Evolutionary conservation across 2,329 filamentous ascomycete species (phyloP), one percentile per base, ranked within the genome.

Genomic region (Metarhizium album): DNA sequence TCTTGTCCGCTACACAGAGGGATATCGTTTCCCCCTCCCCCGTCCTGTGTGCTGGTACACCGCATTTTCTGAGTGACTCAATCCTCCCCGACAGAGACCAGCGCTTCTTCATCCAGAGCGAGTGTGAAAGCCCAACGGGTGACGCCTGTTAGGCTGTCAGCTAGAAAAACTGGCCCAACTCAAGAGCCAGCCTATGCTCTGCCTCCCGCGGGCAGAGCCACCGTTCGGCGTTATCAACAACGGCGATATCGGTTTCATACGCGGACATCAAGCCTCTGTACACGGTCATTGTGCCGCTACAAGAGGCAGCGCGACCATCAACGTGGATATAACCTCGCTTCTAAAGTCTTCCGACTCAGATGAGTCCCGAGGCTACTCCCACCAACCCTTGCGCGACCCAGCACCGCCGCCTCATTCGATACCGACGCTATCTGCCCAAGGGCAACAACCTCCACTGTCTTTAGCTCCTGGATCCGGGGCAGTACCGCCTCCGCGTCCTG

Each of bases 311-410:
- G 51, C 57, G 64, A 76, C 76, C 79, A 80, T 75, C 82, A 90
- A 77, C 80, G 84, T 95, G 90, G 90, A 95, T 90, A 94, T 95
- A 86, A 82, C 87, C 71, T 84, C 86, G 59, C 80, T 95, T 59
- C 80, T 95, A 70, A 87, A 90, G 78, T 79, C 77, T 66, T 74
- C 82, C 66, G 82, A 82, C 78, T 83, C 84, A 70, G 74, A 82
- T 78, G 83, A 86, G 78, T 83, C 83, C 68, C 75, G 75, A 60
- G 69, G 70, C 55, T 72, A 74, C 61, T 68, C 68, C 56, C 60
- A 55, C 45, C 64, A 61, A 53, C 50, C 54, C 50, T 64, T 58
- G 55, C 24, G 27, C 48, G 33, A 50, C 52, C 57, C 48, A 51
- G 57, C 49, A 55, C 60, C 43, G 57, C 58, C 45, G 45, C 59